Base-by-base conservation (phyloP, 257 asterid genomes). In the Ophiorrhiza pumila region DNA sequence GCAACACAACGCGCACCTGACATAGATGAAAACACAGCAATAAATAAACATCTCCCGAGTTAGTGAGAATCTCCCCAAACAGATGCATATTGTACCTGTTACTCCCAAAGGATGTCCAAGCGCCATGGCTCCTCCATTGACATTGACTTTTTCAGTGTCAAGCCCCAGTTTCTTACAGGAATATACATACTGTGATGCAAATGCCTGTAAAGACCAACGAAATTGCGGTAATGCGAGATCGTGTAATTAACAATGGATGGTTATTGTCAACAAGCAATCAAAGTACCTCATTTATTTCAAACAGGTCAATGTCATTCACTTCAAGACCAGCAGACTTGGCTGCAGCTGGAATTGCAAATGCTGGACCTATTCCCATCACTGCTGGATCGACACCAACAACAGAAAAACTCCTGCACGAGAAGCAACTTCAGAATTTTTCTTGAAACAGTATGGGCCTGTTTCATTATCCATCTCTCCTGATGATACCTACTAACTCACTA, bases 281-380 rank as follows among this genome's bases (percentile, higher is more conserved):
- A 62, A 63, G 69, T 78, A 91, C 98, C 96, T 93, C 98, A 10
- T 93, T 93, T 82, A 93, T 93, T 82, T 91, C 98, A 57, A 88
- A 93, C 81, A 93, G 75, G 74, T 85, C 87, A 57, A 93, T 85
- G 78, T 93, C 91, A 42, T 71, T 68, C 14, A 91, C 74, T 55
- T 83, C 75, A 61, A 93, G 96, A 67, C 96, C 93, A 65, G 98
- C 98, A 76, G 96, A 83, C 80, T 93, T 91, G 58, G 84, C 91
- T 15, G 98, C 97, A 58, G 93, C 94, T 32, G 98, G 98, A 78
- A 93, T 93, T 67, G 98, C 96, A 65, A 88, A 88, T 25, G 97
- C 96, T 9, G 98, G 98, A 42, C 98, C 98, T 12, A 93, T 81
- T 47, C 98, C 98, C 96, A 89, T 93, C 43, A 93, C 92, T n/a